Evolutionary conservation across 768 basidiomycete genomes (phyloP).

Genomic region (Leucocoprinus sp.): DNA sequence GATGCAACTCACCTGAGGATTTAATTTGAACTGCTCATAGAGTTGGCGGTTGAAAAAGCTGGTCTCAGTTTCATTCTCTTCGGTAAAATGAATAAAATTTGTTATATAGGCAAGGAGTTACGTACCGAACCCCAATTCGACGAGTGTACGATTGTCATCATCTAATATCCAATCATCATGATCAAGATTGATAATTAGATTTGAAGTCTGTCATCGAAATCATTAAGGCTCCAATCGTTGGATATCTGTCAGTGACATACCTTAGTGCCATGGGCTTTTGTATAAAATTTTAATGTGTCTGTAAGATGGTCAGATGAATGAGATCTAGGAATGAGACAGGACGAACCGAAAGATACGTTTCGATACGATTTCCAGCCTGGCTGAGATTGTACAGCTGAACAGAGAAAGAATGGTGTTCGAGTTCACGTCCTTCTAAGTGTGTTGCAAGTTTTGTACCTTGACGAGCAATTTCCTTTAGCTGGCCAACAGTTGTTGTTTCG

Average conservation of each 20-base stretch:
- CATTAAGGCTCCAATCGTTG: not conserved
- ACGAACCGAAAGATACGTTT: constrained; percentile 57
- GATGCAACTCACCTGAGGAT: constrained; percentile 60
- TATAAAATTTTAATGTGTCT: constrained; percentile 96
- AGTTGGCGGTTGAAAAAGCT: constrained; percentile 78
- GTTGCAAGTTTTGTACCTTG: constrained; percentile 39
- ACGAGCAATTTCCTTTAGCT: constrained; percentile 64
- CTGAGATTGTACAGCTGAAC: constrained; percentile 60
- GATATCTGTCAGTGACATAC: constrained; percentile 28
- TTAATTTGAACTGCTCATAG: constrained; percentile 74
- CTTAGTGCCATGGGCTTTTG: constrained; percentile 92
- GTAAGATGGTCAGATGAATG: constrained; percentile 9
- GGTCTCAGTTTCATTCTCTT: constrained; percentile 95
- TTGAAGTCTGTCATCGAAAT: constrained; percentile 64
- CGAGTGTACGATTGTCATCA: constrained; percentile 58
- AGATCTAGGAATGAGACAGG: not conserved
- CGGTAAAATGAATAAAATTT: not conserved
- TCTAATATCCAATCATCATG: constrained; percentile 89
- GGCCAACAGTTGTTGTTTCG: constrained; percentile 65
- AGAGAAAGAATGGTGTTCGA: constrained; percentile 5
- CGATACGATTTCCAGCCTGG: constrained; percentile 88
- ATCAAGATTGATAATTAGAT: constrained; percentile 96
- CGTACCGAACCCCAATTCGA: constrained; percentile 70
- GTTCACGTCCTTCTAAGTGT: constrained; percentile 8
- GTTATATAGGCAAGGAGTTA: constrained; percentile 1